A percentile compares a stretch with the other conserved stretches of the same genome.
These are phyloP conservation scores for Blepharisma japonicum DNA, from an alignment of 73 alveolate genomes.

Conservation along the genomic window DNA sequence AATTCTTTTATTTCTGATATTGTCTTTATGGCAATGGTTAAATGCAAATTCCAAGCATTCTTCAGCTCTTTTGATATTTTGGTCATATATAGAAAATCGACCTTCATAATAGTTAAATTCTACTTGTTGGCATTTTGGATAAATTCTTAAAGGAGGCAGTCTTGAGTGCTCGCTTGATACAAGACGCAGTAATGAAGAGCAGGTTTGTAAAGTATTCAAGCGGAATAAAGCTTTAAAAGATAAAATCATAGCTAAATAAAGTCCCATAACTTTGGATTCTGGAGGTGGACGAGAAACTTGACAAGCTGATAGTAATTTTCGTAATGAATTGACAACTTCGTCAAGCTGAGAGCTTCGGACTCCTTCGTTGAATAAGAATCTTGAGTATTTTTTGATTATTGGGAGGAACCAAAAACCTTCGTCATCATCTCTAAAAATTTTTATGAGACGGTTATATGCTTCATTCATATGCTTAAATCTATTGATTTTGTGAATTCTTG, in stretches of 20 bases:
- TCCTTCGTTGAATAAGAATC: not conserved
- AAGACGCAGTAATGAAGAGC: not conserved
- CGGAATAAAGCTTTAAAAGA: constrained; percentile 14
- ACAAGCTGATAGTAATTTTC: not conserved
- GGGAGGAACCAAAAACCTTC: not conserved
- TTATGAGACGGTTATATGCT: not conserved
- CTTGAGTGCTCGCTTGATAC: not conserved
- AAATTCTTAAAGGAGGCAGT: constrained; percentile 23
- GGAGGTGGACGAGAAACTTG: constrained; percentile 16
- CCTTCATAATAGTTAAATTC: constrained; percentile 51
- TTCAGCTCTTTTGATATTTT: constrained; percentile 42
- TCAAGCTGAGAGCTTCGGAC: not conserved
- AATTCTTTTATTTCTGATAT: constrained; percentile 40
- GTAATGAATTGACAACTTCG: constrained; percentile 2
- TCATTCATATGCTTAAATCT: not conserved
- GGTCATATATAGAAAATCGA: constrained; percentile 39
- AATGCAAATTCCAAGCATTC: constrained; percentile 41
- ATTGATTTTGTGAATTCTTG: not conserved
- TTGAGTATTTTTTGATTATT: constrained; percentile 4
- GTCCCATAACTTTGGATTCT: constrained; percentile 17
- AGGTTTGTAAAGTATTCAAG: not conserved
- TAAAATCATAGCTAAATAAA: not conserved
- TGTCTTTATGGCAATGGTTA: constrained; percentile 31
- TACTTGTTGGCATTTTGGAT: constrained; percentile 38
- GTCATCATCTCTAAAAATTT: constrained; percentile 11